Conservation (phyloP, 108 stramenopile genomes). For the Nitzschia sp. region DNA sequence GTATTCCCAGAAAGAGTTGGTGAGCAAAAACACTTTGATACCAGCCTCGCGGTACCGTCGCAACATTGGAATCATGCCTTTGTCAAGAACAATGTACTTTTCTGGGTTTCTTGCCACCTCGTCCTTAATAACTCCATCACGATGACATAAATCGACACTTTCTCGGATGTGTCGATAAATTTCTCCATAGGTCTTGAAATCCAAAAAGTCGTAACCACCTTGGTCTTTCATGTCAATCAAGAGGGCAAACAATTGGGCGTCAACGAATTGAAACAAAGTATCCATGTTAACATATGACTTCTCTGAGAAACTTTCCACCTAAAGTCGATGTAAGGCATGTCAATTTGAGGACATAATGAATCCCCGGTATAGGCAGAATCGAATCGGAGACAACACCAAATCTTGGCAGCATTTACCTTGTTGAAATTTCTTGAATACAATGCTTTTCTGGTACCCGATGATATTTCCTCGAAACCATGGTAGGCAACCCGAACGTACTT, state of each 20-base stretch:
- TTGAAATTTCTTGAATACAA: constrained; percentile 79
- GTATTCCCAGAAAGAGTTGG: constrained; percentile 95
- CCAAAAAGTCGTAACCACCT: constrained; percentile 74
- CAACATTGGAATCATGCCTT: constrained; percentile 89
- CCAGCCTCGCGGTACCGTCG: constrained; percentile 67
- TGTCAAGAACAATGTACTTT: constrained; percentile 88
- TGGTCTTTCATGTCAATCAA: constrained; percentile 87
- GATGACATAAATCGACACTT: constrained; percentile 94
- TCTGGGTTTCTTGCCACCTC: constrained; percentile 82
- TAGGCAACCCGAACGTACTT: constrained; percentile 94
- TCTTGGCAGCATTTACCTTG: constrained; percentile 26
- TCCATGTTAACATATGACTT: constrained; percentile 92
- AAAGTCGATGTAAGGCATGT: too few relatives aligned
- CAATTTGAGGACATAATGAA: too few relatives aligned
- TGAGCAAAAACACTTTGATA: constrained; percentile 91
- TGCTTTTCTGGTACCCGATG: constrained; percentile 67
- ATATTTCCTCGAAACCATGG: constrained; percentile 84
- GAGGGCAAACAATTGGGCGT: constrained; percentile 83
- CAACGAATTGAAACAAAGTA: constrained; percentile 90
- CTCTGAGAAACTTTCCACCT: constrained; percentile 82
- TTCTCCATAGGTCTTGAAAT: constrained; percentile 88
- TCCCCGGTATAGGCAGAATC: too few relatives aligned
- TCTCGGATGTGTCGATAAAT: constrained; percentile 86
- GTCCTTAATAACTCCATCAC: constrained; percentile 97
- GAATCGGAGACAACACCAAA: not conserved